Base-by-base conservation (phyloP, 306 rosid genomes). In the Cucurbita ficifolia region DNA sequence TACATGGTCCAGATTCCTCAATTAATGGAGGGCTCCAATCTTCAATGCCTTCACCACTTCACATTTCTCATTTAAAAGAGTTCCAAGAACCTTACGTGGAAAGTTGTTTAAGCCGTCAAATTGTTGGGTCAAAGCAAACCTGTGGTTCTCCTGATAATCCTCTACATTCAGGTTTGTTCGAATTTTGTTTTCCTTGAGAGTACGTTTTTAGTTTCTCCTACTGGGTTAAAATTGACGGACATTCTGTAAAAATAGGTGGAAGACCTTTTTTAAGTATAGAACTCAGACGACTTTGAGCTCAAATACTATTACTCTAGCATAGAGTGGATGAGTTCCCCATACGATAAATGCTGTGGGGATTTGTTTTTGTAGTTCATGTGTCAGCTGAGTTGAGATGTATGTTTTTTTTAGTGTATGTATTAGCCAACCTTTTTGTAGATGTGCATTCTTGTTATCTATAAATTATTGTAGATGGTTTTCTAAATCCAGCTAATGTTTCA, bases 1-100 rank as follows among this genome's bases (percentile, higher is more conserved):
- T 94, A 64, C 96, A 85, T 42, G 88, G 88, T 63, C 97, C 97
- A 76, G 99, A 94, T 79, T 94, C 99, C 72, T 86, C 91, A 50
- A 88, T 94, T 64, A 94, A 94, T 62, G 99, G 98, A 85, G 96
- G 90, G 76, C 85, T 83, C 73, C 80, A 83, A 79, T 85, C 92
- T 79, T 82, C 96, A 0, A 74, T 84, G 82, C 95, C 97, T 75
- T 94, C 99, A 54, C 92, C 92, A 10, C 81, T 89, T 74, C 91
- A 91, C 75, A 79, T 86, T 79, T 86, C 92, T 81, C 92, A 89
- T 81, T 86, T 86, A n/a, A 91, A 77, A 80, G 97, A 90, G 79
- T 87, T 75, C 72, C 92, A 78, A 71, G 88, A 83, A 75, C 89
- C 87, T 69, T 79, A 81, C 75, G 18, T 68, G 77, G 88, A 89